Evolutionary conservation across 257 asterid genomes (phyloP).

Genomic region (Fraxinus excelsior): DNA sequence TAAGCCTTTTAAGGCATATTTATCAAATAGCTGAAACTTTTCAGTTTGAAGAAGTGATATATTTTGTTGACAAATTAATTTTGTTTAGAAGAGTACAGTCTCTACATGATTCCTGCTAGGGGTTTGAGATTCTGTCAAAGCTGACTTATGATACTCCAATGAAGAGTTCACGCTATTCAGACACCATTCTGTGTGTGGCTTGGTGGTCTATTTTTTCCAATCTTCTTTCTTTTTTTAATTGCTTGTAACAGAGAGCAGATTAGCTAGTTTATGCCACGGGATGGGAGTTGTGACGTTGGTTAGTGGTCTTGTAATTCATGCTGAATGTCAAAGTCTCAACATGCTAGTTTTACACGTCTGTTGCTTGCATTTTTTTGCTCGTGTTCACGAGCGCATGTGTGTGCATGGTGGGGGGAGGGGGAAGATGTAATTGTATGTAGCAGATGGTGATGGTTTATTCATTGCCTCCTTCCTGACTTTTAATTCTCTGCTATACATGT

Average conservation of each 20-base stretch:
- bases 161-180: background rate
- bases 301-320: background rate
- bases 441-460: background rate
- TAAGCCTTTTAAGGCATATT: slow-evolving; percentile 7
- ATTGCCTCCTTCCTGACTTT: background rate
- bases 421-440: background rate
- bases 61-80: background rate
- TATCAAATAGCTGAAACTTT: background rate
- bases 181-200: background rate
- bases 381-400: background rate
- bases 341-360: background rate
- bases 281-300: background rate
- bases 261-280: background rate
- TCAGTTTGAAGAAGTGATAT: background rate
- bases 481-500: background rate
- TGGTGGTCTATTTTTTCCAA: background rate
- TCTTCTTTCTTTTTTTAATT: background rate
- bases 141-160: background rate
- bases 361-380: background rate
- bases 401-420: background rate
- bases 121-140: background rate
- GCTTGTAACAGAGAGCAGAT: background rate
- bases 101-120: background rate
- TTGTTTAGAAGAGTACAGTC: background rate
- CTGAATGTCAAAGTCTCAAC: background rate